phyloP scores from a whole-genome alignment of 345 rosid genomes.

The Turritis glabra region DNA sequence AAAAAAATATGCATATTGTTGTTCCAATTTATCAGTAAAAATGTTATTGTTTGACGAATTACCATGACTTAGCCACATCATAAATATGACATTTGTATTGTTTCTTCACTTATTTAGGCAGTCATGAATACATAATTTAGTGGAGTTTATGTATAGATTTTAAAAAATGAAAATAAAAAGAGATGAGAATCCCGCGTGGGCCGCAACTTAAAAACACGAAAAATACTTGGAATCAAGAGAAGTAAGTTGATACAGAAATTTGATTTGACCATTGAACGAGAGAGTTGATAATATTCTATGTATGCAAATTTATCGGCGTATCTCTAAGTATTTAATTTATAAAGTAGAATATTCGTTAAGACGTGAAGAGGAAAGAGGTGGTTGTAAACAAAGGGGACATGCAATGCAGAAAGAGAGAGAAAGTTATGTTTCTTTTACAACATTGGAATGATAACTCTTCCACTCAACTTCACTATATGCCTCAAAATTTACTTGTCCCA shows the following conservation, averaged over 20 bases:
- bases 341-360: conserved; percentile 39
- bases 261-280: conserved; percentile 31
- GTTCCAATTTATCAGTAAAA: background rate
- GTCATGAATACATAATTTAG: background rate
- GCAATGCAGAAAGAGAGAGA: conserved; percentile 45
- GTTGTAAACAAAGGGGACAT: conserved; percentile 39
- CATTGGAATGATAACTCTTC: conserved; percentile 41
- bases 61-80: background rate
- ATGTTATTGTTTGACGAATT: background rate
- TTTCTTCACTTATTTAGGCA: conserved; percentile 1
- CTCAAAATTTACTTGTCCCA: conserved; percentile 38
- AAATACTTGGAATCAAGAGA: conserved; percentile 30
- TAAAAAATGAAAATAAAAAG: background rate
- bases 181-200: conserved; percentile 38
- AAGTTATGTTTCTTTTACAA: conserved; percentile 36
- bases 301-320: conserved; percentile 22
- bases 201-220: conserved; percentile 29
- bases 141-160: background rate
- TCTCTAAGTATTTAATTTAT: background rate
- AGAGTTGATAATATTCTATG: conserved; percentile 22
- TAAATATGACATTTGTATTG: background rate
- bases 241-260: conserved; percentile 14
- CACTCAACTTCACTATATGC: conserved; percentile 38
- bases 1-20: background rate
- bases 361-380: conserved; percentile 36